Conservation (phyloP, 495 filamentous ascomycete genomes). For the Glarea lozoyensis region DNA sequence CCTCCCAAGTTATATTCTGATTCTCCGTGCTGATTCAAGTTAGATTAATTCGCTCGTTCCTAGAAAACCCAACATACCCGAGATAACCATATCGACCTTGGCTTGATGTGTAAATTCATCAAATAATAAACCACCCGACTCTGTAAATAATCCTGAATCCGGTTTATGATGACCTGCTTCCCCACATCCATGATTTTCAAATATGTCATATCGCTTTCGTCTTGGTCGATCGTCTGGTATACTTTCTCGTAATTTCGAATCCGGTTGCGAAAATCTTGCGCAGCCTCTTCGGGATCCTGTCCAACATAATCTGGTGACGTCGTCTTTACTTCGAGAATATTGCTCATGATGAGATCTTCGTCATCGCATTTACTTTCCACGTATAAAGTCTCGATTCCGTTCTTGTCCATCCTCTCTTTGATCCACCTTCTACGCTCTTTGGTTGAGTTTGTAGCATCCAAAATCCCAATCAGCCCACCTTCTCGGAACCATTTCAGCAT, state of each 20-base stretch:
- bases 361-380: slow-evolving; percentile 96
- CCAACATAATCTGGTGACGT: slow-evolving; percentile 90
- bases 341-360: slow-evolving; percentile 89
- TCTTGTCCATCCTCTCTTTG: slow-evolving; percentile 26
- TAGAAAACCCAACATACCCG: slow-evolving; percentile 61
- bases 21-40: slow-evolving; percentile 75
- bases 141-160: slow-evolving; percentile 92
- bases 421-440: slow-evolving; percentile 50
- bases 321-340: slow-evolving; percentile 96
- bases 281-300: slow-evolving; percentile 85
- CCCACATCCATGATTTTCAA: slow-evolving; percentile 97
- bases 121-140: slow-evolving; percentile 95
- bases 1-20: slow-evolving; percentile 83
- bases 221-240: slow-evolving; percentile 78
- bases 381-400: slow-evolving; percentile 82
- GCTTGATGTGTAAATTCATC: slow-evolving; percentile 96
- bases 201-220: slow-evolving; percentile 80
- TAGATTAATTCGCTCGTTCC: too few relatives aligned
- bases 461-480: slow-evolving; percentile 73
- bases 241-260: slow-evolving; percentile 96
- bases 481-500: slow-evolving; percentile 87
- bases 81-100: slow-evolving; percentile 95
- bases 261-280: slow-evolving; percentile 82
- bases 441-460: slow-evolving; percentile 98
- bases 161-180: slow-evolving; percentile 91